Base-by-base conservation (phyloP, 2,329 filamentous ascomycete genomes). In the Colletotrichum ledebouriae region DNA sequence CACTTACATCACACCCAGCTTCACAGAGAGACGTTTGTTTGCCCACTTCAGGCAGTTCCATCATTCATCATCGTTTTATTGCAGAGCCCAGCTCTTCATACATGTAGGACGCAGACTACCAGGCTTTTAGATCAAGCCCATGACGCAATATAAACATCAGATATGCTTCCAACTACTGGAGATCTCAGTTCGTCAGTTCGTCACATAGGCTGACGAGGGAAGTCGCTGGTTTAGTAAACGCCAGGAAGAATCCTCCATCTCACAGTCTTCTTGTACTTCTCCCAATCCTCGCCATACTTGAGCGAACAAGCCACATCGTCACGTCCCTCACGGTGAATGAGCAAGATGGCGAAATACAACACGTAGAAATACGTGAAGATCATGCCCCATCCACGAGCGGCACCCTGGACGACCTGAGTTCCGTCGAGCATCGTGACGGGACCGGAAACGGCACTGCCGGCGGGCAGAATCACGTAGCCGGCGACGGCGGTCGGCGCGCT, bases 271-370 rank as follows among this genome's bases (percentile, higher is more conserved):
- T 89, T 92, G 78, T 96, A 96, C 77, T 86, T 85, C 67, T 92
- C 87, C 92, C 93, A 96, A 73, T 95, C 92, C 72, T 88, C 89
- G 17, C 92, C 92, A 75, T 97, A 96, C 83, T 96, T 96, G 73
- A 85, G 85, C 67, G 85, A 83, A 78, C 93, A 97, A 81, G 94
- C 94, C 77, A 92, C 90, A 73, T 95, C 92, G 72, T 96, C 93
- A 60, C 93, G 85, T 67, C 87, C 82, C 78, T 94, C 92, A 25
- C 93, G 89, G 76, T 96, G 93, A 52, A 96, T 82, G n/a, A 96
- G 83, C 70, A 97, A 78, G 7, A 94, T 80, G 1, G 89, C 92
- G 79, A 96, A 96, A 81, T 96, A 97, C 7, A 94, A 72, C 72
- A 95, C 84, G 79, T 94, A 96, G 77, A 95, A 95, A 80, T 96